Percentiles rank a stretch among this genome's conserved stretches.
These are phyloP conservation scores for Capronia epimyces DNA, from an alignment of 2,329 filamentous ascomycete genomes.

Conservation along the genomic window DNA sequence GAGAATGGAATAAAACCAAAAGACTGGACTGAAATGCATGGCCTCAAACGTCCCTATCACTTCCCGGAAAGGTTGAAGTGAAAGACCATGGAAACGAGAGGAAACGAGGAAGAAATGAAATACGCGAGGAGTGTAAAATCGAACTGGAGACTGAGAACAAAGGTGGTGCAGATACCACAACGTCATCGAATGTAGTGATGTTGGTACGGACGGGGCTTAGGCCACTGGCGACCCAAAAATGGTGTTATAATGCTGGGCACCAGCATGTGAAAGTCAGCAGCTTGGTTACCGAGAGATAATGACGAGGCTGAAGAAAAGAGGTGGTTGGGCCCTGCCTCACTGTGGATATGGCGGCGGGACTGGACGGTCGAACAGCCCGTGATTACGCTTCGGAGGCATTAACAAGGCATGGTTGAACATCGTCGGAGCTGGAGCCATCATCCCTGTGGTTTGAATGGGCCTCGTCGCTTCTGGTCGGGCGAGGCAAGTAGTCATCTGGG, in stretches of 20 bases:
- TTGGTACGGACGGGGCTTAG: too few relatives aligned
- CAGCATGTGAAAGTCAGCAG: slow-evolving; percentile 13
- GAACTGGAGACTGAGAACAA: too few relatives aligned
- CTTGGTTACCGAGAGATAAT: neutral
- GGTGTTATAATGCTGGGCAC: too few relatives aligned
- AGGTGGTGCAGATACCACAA: too few relatives aligned
- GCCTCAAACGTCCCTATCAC: neutral
- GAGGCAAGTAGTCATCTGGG: neutral
- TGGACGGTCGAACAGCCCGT: slow-evolving; percentile 16
- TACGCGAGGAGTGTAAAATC: too few relatives aligned
- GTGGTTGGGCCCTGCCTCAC: neutral
- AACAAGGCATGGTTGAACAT: neutral
- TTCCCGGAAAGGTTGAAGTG: too few relatives aligned
- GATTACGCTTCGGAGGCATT: slow-evolving; percentile 14
- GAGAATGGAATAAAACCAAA: slow-evolving; percentile 59
- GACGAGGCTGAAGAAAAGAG: neutral
- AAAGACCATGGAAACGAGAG: too few relatives aligned
- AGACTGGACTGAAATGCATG: slow-evolving; percentile 17
- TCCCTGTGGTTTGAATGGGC: neutral
- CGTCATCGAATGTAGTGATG: too few relatives aligned
- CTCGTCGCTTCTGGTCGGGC: neutral
- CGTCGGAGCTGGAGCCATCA: neutral
- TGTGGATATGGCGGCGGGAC: neutral
- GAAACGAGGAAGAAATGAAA: too few relatives aligned
- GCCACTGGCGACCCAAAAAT: too few relatives aligned